Percentiles rank a stretch among this genome's conserved stretches.
These are phyloP conservation scores for Capsella bursapastoris DNA, from an alignment of 345 rosid genomes.

Conservation along the genomic window DNA sequence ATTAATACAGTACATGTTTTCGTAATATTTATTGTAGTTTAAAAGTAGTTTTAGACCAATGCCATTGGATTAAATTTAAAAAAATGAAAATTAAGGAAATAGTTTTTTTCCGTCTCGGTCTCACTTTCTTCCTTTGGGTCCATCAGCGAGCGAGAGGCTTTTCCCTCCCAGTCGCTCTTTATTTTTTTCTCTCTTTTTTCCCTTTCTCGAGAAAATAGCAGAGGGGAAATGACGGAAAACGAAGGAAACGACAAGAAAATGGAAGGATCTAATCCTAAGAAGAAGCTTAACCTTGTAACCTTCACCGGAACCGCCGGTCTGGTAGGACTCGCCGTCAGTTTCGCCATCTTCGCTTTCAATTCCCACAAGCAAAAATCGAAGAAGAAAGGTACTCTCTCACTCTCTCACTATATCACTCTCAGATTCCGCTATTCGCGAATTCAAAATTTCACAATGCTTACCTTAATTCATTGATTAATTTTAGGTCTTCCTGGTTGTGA, in stretches of 20 bases:
- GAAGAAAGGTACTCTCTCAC: constrained; percentile 55
- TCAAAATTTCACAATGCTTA: not conserved
- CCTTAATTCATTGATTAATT: not conserved
- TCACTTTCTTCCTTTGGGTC: constrained; percentile 8
- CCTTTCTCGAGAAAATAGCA: constrained; percentile 12
- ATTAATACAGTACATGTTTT: no score
- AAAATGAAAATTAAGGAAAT: not conserved
- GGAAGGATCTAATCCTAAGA: constrained; percentile 51
- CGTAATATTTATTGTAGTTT: no score
- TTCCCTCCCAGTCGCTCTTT: constrained; percentile 22
- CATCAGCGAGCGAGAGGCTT: constrained; percentile 20
- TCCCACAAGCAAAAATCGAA: constrained; percentile 55
- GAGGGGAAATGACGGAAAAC: constrained; percentile 48
- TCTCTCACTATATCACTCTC: not conserved
- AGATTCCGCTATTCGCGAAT: constrained; percentile 10
- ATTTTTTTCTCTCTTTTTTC: not conserved
- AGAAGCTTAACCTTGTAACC: constrained; percentile 55
- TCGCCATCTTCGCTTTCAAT: constrained; percentile 71
- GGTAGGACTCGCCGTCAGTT: constrained; percentile 61
- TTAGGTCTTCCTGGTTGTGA: constrained; percentile 74
- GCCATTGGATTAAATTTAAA: no score
- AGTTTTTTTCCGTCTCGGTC: not conserved
- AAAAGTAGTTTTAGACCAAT: no score
- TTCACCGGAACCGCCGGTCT: constrained; percentile 82
- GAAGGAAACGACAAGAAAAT: constrained; percentile 47